Evolutionary conservation across 495 filamentous ascomycete species (phyloP).

Genomic region (Tuber brumale): DNA sequence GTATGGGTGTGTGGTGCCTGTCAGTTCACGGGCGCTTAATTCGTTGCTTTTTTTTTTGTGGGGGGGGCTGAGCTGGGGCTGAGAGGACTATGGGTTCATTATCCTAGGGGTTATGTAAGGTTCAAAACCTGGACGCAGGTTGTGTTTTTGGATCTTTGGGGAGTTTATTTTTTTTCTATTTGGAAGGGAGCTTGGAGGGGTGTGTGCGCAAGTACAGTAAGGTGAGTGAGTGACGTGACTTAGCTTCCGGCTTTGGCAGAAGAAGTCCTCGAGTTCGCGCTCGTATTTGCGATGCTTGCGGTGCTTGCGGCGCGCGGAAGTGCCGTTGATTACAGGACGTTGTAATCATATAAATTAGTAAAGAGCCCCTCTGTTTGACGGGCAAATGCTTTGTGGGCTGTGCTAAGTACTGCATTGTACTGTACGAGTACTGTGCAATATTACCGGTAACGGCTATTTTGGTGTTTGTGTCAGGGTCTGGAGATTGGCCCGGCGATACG

Average conservation of each 20-base stretch:
- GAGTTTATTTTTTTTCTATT: too few species aligned
- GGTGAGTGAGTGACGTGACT: background rate
- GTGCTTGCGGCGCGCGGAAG: too few species aligned
- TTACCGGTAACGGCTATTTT: background rate
- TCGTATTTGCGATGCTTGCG: background rate
- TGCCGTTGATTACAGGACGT: background rate
- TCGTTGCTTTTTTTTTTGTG: background rate
- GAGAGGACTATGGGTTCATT: too few species aligned
- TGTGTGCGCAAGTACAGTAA: background rate
- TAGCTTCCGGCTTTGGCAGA: background rate
- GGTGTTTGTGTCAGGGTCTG: too few species aligned
- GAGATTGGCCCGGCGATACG: too few species aligned
- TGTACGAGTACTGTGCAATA: background rate
- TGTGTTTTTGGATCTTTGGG: background rate
- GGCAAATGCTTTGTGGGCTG: background rate
- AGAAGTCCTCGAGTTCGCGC: background rate
- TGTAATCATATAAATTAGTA: too few species aligned
- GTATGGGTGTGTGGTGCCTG: background rate
- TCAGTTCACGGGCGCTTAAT: background rate
- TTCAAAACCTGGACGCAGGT: background rate
- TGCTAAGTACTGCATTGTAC: background rate
- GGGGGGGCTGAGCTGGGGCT: background rate
- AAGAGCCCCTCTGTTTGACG: too few species aligned
- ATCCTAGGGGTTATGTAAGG: background rate
- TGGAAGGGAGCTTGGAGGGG: background rate